These are phyloP conservation scores for Phytopythium oedochilum DNA, from an alignment of 352 stramenopile species.

Conservation along the genomic window DNA sequence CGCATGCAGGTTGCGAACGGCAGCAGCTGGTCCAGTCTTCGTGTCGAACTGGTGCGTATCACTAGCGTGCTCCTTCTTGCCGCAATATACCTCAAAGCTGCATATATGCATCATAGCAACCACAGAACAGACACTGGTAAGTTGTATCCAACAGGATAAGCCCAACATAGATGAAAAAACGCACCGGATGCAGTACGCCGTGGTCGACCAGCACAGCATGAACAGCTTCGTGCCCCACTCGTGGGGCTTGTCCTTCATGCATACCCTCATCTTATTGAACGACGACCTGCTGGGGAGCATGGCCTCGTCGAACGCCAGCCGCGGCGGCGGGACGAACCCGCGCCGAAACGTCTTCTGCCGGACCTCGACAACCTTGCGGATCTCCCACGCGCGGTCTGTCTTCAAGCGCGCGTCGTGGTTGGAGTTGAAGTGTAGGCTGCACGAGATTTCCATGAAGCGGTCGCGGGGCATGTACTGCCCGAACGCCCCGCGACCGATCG, in stretches of 20 bases:
- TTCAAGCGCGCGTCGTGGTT: conserved; percentile 6
- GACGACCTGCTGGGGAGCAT: conserved; percentile 7
- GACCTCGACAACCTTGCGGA: conserved; percentile 11
- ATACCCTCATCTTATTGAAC: conserved; percentile 13
- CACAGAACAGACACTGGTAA: neutral
- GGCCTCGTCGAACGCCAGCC: conserved; percentile 16
- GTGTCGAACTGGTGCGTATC: neutral
- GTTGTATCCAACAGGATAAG: conserved; percentile 9
- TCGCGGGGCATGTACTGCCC: conserved; percentile 4
- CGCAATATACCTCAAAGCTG: conserved; percentile 13
- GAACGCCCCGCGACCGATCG: conserved; percentile 9
- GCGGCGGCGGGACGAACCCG: conserved; percentile 6
- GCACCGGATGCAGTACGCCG: conserved; percentile 14
- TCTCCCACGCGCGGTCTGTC: conserved; percentile 11
- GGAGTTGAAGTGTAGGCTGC: conserved; percentile 14
- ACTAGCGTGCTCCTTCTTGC: neutral
- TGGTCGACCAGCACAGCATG: conserved; percentile 11
- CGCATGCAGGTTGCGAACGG: conserved; percentile 3
- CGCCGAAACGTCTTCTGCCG: conserved; percentile 11
- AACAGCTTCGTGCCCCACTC: conserved; percentile 11
- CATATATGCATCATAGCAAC: conserved; percentile 8
- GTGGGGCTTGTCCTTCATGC: conserved; percentile 12
- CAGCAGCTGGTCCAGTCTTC: neutral
- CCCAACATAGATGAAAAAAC: conserved; percentile 10
- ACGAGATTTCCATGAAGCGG: conserved; percentile 8